Conservation (phyloP, 345 rosid genomes). For the Salix udensis region DNA sequence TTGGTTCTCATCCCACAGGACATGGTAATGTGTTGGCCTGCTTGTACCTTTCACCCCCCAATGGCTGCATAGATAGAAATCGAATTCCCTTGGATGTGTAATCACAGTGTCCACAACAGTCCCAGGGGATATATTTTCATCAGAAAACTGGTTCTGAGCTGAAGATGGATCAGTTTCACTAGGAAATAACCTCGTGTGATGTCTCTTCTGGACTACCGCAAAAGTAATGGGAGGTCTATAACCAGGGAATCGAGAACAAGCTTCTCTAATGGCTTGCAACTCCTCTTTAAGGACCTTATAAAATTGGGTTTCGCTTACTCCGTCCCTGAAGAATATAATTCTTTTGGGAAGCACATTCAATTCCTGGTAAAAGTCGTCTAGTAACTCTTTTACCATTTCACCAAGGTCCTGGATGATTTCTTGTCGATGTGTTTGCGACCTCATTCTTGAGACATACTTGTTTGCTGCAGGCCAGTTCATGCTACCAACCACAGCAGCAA, state of each 20-base stretch:
- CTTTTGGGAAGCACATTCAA: slow-evolving; percentile 64
- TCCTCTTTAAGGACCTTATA: slow-evolving; percentile 72
- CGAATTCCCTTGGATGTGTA: slow-evolving; percentile 87
- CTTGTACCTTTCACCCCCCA: slow-evolving; percentile 94
- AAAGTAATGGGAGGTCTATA: slow-evolving; percentile 77
- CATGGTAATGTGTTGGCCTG: slow-evolving; percentile 87
- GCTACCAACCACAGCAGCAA: slow-evolving; percentile 99
- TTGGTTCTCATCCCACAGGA: slow-evolving; percentile 75
- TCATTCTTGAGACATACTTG: slow-evolving; percentile 79
- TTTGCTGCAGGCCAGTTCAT: slow-evolving; percentile 98
- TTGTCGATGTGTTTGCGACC: slow-evolving; percentile 94
- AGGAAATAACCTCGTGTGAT: slow-evolving; percentile 82
- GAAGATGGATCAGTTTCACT: slow-evolving; percentile 37
- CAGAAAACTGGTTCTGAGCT: slow-evolving; percentile 21
- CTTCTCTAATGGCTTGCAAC: slow-evolving; percentile 59
- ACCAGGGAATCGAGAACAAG: slow-evolving; percentile 53
- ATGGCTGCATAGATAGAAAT: slow-evolving; percentile 91
- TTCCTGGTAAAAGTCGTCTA: slow-evolving; percentile 68
- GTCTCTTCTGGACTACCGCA: slow-evolving; percentile 88
- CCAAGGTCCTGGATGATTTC: slow-evolving; percentile 86
- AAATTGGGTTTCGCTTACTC: slow-evolving; percentile 94
- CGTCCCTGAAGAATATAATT: slow-evolving; percentile 91
- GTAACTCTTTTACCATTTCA: slow-evolving; percentile 75
- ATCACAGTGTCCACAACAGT: slow-evolving; percentile 88
- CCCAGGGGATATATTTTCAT: slow-evolving; percentile 83